Percentiles rank a stretch among this genome's conserved stretches.
phyloP scores from a whole-genome alignment of 176 grass and related monocot species.

The Avena insularis region DNA sequence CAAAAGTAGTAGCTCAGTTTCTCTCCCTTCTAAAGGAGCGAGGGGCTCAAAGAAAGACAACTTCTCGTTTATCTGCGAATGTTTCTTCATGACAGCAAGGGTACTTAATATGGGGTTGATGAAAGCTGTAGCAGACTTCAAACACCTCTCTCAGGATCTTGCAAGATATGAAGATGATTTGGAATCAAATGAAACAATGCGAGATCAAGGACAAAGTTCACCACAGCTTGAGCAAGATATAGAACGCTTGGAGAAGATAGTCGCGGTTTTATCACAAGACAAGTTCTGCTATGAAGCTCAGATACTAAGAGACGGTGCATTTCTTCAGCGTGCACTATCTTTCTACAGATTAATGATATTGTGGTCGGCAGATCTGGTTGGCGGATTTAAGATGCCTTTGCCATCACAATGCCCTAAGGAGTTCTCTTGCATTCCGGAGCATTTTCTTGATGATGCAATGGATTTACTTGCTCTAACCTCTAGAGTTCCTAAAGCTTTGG shows the following conservation, averaged over 20 bases:
- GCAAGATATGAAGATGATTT: conserved; percentile 86
- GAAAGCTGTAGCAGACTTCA: conserved; percentile 91
- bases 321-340: conserved; percentile 84
- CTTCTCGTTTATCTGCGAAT: conserved; percentile 95
- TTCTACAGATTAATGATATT: conserved; percentile 97
- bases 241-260: conserved; percentile 80
- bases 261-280: conserved; percentile 84
- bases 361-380: conserved; percentile 87
- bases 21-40: conserved; percentile 45
- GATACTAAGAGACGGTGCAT: conserved; percentile 79
- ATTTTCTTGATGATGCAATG: conserved; percentile 99
- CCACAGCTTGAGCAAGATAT: conserved; percentile 93
- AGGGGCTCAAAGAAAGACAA: conserved; percentile 70
- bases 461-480: conserved; percentile 97
- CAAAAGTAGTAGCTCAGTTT: conserved; percentile 40
- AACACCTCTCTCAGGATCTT: conserved; percentile 81
- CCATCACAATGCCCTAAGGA: conserved; percentile 87
- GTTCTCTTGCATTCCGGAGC: conserved; percentile 92
- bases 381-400: conserved; percentile 97
- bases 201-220: conserved; percentile 80
- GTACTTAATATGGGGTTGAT: conserved; percentile 91
- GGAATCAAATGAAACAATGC: conserved; percentile 68
- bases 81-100: conserved; percentile 96
- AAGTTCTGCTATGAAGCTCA: conserved; percentile 95
- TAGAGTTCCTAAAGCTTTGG: conserved; percentile 88